These are phyloP conservation scores for Sarocladiaceae sp. DNA, from an alignment of 2,329 filamentous ascomycete genomes.

Conservation along the genomic window DNA sequence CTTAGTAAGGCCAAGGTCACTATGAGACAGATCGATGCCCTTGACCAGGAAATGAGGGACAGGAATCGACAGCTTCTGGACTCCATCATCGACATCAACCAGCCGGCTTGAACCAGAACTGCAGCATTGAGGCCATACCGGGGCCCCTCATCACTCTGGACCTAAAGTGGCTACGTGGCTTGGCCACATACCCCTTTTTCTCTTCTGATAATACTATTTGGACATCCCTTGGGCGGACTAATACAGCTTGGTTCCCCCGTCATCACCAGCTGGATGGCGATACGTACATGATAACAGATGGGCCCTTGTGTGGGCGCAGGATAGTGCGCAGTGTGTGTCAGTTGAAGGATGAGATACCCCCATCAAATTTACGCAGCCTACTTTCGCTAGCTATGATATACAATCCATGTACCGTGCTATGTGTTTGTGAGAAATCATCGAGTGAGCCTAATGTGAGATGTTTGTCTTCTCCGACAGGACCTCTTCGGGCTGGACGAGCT, in stretches of 20 bases:
- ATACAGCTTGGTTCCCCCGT: neutral
- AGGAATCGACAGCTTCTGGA: constrained; percentile 38
- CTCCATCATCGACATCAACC: constrained; percentile 18
- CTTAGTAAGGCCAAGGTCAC: constrained; percentile 38
- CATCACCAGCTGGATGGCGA: too few relatives aligned
- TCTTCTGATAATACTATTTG: neutral
- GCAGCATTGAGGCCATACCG: too few relatives aligned
- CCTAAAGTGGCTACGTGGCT: neutral
- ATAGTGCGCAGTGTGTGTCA: neutral
- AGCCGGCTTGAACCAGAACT: constrained; percentile 14
- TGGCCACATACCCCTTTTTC: neutral
- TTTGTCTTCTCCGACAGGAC: neutral
- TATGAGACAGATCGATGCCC: constrained; percentile 43
- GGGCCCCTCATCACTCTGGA: too few relatives aligned
- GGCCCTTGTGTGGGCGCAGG: too few relatives aligned
- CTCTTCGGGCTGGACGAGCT: constrained; percentile 31
- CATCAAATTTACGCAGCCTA: constrained; percentile 5
- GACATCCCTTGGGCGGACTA: neutral
- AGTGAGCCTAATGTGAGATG: neutral
- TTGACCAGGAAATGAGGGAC: constrained; percentile 51
- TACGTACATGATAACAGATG: too few relatives aligned
- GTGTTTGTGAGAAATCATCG: neutral
- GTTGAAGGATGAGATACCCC: constrained; percentile 7
- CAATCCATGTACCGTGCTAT: neutral
- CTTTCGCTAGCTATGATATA: neutral